Base-by-base conservation (phyloP, 768 basidiomycete species). In the Russula sp. region DNA sequence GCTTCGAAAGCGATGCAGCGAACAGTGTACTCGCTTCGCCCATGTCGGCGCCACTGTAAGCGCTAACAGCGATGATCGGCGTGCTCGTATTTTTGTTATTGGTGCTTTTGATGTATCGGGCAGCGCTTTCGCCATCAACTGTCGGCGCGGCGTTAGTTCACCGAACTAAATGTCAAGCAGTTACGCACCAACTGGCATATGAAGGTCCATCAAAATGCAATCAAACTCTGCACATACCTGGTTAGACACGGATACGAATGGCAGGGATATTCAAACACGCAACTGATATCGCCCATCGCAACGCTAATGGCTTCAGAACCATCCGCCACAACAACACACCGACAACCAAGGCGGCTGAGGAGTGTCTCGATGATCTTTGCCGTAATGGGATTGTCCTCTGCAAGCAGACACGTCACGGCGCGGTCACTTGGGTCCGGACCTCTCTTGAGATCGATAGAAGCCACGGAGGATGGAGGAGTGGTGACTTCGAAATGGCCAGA, bases 331-430 rank as follows among this genome's bases (percentile, higher is more conserved):
- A 98, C 91, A 11, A 98, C 89, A 74, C 92, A 94, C 20, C 95
- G 89, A 75, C 96, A 98, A 1, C 97, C 97, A 65, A 98, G 83
- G 40, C 95, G 87, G 65, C 92, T 90, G 53, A 99, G 83, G 51
- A 98, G 76, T 2, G 95, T 98, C 75, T 98, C 94, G 55, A 98
- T 88, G 55, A 99, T 98, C 79, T 98, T 98, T 36, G 92, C 91
- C 0, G 94, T 96, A 68, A 98, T 98, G 1, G 97, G 97, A 71
- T 99, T 98, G 71, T 98, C 94, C 74, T 98, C 97, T 1, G 96
- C 97, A 40, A 99, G 81, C 30, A 99, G 75, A 71, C 93, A 94
- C 46, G 94, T 97, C 59, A 98, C 88, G n/a, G 89, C 87, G 46
- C 92, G 85, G 73, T 95, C 94, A 62, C 75, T 82, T n/a, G 83